Evolutionary conservation across 352 stramenopile species (phyloP).

Genomic region (Pythium angustatum): DNA sequence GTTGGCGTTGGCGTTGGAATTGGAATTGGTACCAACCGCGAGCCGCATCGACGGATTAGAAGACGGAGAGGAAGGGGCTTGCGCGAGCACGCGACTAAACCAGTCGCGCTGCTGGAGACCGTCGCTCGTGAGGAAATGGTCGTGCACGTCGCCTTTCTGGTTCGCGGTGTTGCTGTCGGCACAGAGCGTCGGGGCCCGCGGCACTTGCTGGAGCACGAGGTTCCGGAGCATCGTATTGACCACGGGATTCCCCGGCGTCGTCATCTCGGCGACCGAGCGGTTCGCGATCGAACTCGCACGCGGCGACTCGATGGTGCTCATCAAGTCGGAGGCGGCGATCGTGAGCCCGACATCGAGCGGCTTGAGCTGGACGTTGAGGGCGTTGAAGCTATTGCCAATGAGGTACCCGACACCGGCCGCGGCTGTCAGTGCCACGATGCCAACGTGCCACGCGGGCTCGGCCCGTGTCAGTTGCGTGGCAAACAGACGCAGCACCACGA

Average conservation of each 20-base stretch:
- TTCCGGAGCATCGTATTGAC: neutral
- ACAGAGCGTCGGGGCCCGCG: neutral
- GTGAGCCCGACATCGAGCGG: neutral
- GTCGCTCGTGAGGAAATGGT: no score
- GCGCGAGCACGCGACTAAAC: neutral
- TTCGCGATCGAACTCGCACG: neutral
- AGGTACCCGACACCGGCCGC: neutral
- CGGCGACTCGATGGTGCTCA: neutral
- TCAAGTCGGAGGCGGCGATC: conserved; percentile 1
- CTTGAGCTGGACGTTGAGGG: conserved; percentile 6
- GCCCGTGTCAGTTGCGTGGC: neutral
- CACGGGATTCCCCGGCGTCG: neutral
- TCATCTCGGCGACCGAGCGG: neutral
- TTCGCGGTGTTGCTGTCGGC: neutral
- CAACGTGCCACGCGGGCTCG: neutral
- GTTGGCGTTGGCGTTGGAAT: neutral
- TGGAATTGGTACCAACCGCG: conserved; percentile 7
- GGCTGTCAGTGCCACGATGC: neutral
- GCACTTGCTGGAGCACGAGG: neutral
- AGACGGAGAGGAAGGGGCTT: no score
- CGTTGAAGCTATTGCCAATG: conserved; percentile 6
- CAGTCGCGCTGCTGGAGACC: conserved; percentile 5
- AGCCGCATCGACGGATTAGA: neutral
- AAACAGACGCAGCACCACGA: neutral
- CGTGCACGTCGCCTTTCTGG: neutral